These are phyloP conservation scores for Pseudoperonospora humuli DNA, from an alignment of 352 stramenopile species.

Conservation along the genomic window DNA sequence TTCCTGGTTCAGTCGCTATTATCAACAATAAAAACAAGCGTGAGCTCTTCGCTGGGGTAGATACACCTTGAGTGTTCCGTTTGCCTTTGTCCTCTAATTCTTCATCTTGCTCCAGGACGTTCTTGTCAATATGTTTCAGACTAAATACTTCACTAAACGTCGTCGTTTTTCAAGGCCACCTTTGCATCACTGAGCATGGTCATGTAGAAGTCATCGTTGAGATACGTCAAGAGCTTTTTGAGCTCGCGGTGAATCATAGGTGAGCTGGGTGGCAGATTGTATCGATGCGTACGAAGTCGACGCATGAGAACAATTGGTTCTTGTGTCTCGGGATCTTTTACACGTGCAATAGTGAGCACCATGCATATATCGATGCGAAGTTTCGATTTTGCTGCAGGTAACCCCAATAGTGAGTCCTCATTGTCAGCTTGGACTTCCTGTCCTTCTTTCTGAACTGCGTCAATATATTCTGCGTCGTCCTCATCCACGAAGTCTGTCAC, in stretches of 20 bases:
- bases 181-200: conserved; percentile 35
- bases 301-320: conserved; percentile 30
- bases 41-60: too few species aligned
- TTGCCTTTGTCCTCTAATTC: too few species aligned
- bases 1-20: too few species aligned
- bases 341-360: conserved; percentile 20
- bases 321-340: conserved; percentile 15
- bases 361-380: conserved; percentile 29
- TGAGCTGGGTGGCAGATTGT: conserved; percentile 40
- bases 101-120: too few species aligned
- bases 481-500: conserved; percentile 39
- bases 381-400: conserved; percentile 4
- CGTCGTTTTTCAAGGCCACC: conserved; percentile 17
- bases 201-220: conserved; percentile 45
- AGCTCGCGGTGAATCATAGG: conserved; percentile 31
- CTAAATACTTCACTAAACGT: too few species aligned
- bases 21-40: too few species aligned
- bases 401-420: conserved; percentile 13
- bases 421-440: conserved; percentile 10
- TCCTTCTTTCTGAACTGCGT: conserved; percentile 8
- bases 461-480: conserved; percentile 28
- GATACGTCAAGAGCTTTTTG: conserved; percentile 28
- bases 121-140: too few species aligned
- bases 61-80: too few species aligned
- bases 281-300: conserved; percentile 32